phyloP scores from a whole-genome alignment of 2,329 filamentous ascomycete species.

The Cytospora schulzeri region DNA sequence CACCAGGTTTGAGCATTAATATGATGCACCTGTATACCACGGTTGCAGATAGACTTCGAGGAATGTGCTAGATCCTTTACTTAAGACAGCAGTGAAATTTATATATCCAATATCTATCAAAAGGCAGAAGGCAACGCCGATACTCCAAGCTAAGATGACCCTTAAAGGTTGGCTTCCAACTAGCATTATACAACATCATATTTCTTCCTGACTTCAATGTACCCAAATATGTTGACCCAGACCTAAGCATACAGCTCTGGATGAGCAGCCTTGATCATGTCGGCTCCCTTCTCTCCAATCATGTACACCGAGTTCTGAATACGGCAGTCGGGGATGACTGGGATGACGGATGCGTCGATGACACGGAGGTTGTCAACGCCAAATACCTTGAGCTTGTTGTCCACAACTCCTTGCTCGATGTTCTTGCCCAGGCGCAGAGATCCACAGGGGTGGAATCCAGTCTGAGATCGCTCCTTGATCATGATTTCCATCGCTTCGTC shows the following conservation, averaged over 20 bases:
- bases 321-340: conserved; percentile 57
- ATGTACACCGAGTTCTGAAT: conserved; percentile 65
- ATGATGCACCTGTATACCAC: too few relatives aligned
- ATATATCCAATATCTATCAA: too few relatives aligned
- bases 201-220: not conserved
- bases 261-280: conserved; percentile 49
- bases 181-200: too few relatives aligned
- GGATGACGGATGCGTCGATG: conserved; percentile 58
- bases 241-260: conserved; percentile 34
- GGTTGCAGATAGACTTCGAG: too few relatives aligned
- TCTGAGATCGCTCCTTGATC: conserved; percentile 62
- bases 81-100: too few relatives aligned
- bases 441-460: conserved; percentile 60
- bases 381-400: conserved; percentile 53
- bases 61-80: too few relatives aligned
- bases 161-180: too few relatives aligned
- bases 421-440: conserved; percentile 54
- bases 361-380: conserved; percentile 56
- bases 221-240: accelerated
- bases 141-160: not conserved
- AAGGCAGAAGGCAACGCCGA: not conserved
- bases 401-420: conserved; percentile 55
- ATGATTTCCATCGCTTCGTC: conserved; percentile 59
- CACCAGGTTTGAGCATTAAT: too few relatives aligned
- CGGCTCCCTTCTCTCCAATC: conserved; percentile 57